Percentiles rank a stretch among this genome's conserved stretches.
phyloP scores from a whole-genome alignment of 2,329 filamentous ascomycete species.

The Trichoderma sp. region DNA sequence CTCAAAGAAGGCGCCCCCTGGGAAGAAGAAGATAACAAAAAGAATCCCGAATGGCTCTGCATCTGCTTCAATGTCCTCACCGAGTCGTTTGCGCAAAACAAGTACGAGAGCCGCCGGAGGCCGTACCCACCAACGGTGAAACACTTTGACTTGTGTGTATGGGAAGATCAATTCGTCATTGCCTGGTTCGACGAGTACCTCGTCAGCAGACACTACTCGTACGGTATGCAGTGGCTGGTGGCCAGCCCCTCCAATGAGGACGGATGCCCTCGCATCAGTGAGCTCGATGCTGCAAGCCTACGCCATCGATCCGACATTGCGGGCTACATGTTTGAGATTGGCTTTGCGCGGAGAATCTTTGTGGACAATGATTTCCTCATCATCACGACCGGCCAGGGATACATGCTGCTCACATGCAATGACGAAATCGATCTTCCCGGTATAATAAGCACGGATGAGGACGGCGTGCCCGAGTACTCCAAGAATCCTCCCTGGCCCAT shows the following conservation, averaged over 20 bases:
- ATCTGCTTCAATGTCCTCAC: conserved; percentile 20
- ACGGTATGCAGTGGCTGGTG: conserved; percentile 18
- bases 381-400: conserved; percentile 18
- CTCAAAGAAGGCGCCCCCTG: background rate
- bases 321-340: conserved; percentile 14
- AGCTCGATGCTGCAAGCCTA: background rate
- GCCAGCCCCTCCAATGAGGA: background rate
- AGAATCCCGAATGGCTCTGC: conserved; percentile 13
- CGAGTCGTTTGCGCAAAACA: conserved; percentile 13
- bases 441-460: background rate
- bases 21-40: background rate
- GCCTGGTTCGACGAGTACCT: conserved; percentile 22
- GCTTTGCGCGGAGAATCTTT: conserved; percentile 16
- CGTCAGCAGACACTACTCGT: conserved; percentile 16
- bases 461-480: background rate
- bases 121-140: conserved; percentile 15
- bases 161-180: conserved; percentile 21
- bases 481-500: conserved; percentile 10
- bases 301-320: background rate
- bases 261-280: background rate
- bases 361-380: conserved; percentile 20
- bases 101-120: conserved; percentile 8
- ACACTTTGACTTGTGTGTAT: conserved; percentile 17
- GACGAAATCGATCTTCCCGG: conserved; percentile 12
- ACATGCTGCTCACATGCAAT: conserved; percentile 15